Conservation (phyloP, 345 rosid species). For the Eutrema japonicum region DNA sequence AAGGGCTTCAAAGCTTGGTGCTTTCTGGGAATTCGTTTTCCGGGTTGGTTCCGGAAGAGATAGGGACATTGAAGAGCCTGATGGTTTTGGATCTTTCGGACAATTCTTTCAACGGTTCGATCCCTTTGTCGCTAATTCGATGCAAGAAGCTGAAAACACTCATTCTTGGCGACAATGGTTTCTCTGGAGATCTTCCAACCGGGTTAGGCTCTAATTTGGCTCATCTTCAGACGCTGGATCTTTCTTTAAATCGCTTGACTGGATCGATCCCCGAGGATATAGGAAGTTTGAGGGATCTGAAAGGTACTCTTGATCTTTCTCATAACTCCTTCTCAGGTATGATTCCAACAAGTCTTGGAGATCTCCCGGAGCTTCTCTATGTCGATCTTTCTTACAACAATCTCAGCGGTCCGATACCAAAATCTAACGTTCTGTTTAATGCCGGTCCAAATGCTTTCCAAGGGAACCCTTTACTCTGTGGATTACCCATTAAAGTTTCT, state of each 20-base stretch:
- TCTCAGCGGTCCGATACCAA: constrained; percentile 73
- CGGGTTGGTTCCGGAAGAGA: constrained; percentile 67
- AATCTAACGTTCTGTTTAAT: constrained; percentile 51
- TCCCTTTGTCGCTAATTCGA: constrained; percentile 54
- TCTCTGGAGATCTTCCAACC: constrained; percentile 62
- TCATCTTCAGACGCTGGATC: constrained; percentile 56
- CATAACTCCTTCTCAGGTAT: constrained; percentile 70
- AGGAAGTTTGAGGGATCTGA: constrained; percentile 62
- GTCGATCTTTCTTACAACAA: constrained; percentile 81
- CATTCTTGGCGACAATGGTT: constrained; percentile 61
- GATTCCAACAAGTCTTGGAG: constrained; percentile 72
- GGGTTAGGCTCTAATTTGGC: constrained; percentile 49
- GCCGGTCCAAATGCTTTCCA: constrained; percentile 83
- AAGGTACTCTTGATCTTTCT: constrained; percentile 71
- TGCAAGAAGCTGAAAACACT: constrained; percentile 63
- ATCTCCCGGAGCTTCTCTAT: constrained; percentile 67
- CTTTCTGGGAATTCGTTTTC: constrained; percentile 72
- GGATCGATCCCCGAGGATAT: constrained; percentile 66
- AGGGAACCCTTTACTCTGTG: constrained; percentile 77
- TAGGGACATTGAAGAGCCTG: constrained; percentile 60
- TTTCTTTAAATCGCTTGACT: constrained; percentile 63
- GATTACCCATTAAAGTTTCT: constrained; percentile 59
- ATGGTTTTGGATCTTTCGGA: constrained; percentile 62
- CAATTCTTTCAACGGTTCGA: constrained; percentile 58
- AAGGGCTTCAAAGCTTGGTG: constrained; percentile 68